A percentile compares a stretch with the other conserved stretches of the same genome.
phyloP scores from a whole-genome alignment of 352 stramenopile genomes.

The Thraustochytrium sp. region DNA sequence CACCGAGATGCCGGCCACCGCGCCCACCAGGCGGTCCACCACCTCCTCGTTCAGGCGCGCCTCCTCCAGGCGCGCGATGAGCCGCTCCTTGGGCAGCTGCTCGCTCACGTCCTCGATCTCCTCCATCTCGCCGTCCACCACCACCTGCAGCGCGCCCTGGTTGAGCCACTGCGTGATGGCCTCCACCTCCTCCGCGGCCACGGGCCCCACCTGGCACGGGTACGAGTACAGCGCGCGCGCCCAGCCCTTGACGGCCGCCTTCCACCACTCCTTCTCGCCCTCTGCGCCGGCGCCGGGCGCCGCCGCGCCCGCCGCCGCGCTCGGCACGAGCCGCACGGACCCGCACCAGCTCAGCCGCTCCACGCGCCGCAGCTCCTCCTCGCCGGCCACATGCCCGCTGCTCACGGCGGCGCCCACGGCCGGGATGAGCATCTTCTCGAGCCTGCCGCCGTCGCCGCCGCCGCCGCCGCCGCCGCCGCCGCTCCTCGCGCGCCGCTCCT shows the following conservation, averaged over 20 bases:
- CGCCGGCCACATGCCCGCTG: neutral
- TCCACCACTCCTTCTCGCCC: neutral
- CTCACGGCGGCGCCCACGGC: neutral
- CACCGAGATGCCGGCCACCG: neutral
- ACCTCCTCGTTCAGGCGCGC: constrained; percentile 46
- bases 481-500: too few relatives aligned
- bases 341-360: constrained; percentile 16
- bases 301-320: neutral
- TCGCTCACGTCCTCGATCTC: constrained; percentile 59
- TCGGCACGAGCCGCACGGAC: neutral
- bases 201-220: constrained; percentile 8
- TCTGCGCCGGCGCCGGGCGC: neutral
- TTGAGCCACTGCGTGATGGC: constrained; percentile 31
- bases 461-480: too few relatives aligned
- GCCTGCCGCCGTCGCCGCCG: too few relatives aligned
- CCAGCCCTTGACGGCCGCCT: neutral
- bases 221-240: neutral
- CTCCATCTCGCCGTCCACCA: neutral
- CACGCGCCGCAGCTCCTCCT: neutral
- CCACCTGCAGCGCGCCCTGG: neutral
- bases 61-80: constrained; percentile 58
- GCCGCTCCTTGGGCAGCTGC: constrained; percentile 60
- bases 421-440: neutral
- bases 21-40: neutral
- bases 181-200: neutral